phyloP scores from a whole-genome alignment of 768 basidiomycete species.

The Suillus brevipes region DNA sequence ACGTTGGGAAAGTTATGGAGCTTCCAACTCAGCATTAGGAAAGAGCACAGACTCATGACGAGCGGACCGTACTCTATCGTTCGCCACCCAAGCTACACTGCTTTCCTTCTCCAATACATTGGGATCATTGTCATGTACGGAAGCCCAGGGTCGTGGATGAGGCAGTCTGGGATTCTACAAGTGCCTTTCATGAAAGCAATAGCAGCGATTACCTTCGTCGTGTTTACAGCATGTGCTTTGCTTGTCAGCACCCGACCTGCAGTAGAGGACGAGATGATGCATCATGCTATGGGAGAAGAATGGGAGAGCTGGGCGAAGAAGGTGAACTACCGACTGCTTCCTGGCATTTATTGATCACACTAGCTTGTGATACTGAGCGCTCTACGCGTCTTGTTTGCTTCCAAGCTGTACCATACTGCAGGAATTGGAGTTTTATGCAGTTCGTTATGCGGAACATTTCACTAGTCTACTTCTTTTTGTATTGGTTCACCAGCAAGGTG shows the following conservation, averaged over 20 bases:
- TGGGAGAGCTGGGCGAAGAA: too few relatives aligned
- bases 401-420: too few relatives aligned
- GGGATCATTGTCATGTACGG: background rate
- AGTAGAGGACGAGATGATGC: slow-evolving; percentile 14
- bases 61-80: slow-evolving; percentile 25
- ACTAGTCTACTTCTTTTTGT: too few relatives aligned
- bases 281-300: slow-evolving; percentile 8
- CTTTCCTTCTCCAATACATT: background rate
- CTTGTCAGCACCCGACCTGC: slow-evolving; percentile 12
- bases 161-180: background rate
- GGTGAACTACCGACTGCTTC: too few relatives aligned
- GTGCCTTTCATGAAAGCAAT: background rate
- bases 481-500: too few relatives aligned
- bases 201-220: background rate
- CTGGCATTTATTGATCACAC: too few relatives aligned
- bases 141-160: background rate
- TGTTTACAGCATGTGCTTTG: background rate
- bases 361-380: too few relatives aligned
- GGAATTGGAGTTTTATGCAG: too few relatives aligned
- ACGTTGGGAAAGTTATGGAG: slow-evolving; percentile 28
- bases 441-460: too few relatives aligned
- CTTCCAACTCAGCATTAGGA: slow-evolving; percentile 25
- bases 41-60: slow-evolving; percentile 28
- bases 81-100: slow-evolving; percentile 23
- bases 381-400: too few relatives aligned